phyloP scores from a whole-genome alignment of 2,329 filamentous ascomycete genomes.

The Talaromyces verruculosus region DNA sequence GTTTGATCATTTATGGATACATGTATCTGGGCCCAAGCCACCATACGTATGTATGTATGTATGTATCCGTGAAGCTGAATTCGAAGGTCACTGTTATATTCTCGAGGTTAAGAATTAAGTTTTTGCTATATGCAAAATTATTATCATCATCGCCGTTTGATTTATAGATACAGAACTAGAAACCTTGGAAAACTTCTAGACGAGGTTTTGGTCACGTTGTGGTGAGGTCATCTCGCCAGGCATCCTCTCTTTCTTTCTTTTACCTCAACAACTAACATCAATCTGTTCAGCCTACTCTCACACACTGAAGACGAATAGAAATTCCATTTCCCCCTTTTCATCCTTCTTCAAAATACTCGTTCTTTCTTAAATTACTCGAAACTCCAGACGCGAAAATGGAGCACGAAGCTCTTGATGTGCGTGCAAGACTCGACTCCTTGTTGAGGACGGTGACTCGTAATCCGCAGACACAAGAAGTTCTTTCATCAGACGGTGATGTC shows the following conservation, averaged over 20 bases:
- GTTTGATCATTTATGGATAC: not conserved
- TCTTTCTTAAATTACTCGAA: no score
- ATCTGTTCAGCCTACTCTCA: no score
- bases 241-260: not conserved
- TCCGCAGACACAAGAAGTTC: not conserved
- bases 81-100: not conserved
- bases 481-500: not conserved
- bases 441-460: not conserved
- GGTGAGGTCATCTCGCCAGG: not conserved
- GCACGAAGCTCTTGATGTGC: not conserved
- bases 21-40: no score
- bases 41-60: no score
- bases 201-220: not conserved
- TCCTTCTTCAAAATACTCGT: no score
- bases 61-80: not conserved
- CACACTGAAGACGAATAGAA: no score
- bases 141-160: no score
- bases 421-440: conserved; percentile 6
- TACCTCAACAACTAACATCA: no score
- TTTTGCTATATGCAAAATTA: no score
- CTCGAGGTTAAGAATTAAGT: not conserved
- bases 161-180: not conserved
- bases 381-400: not conserved
- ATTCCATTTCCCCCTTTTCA: no score
- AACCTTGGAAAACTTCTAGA: no score